phyloP scores from a whole-genome alignment of 1,284 basidiomycete genomes.

The Ustilago hordei region DNA sequence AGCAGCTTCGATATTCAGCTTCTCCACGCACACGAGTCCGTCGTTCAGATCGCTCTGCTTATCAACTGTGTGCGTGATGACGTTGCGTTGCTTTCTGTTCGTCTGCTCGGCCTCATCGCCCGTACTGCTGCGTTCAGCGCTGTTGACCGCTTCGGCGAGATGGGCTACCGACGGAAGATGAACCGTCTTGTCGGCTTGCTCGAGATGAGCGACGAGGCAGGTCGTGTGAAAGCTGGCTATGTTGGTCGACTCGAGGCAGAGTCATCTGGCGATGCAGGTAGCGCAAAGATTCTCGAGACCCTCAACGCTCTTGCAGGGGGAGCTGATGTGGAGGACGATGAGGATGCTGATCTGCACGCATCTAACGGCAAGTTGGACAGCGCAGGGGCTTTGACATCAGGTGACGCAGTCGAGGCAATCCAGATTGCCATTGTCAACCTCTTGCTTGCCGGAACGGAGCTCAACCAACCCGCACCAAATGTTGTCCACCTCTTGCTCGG shows the following conservation, averaged over 20 bases:
- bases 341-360: conserved; percentile 73
- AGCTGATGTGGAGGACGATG: conserved; percentile 71
- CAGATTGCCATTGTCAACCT: conserved; percentile 86
- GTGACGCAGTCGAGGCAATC: conserved; percentile 75
- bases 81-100: conserved; percentile 82
- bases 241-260: conserved; percentile 76
- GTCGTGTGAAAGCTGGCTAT: conserved; percentile 86
- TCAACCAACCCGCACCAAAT: conserved; percentile 80
- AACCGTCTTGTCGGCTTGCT: conserved; percentile 81
- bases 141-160: conserved; percentile 73
- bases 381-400: conserved; percentile 66
- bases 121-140: conserved; percentile 73
- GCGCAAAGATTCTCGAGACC: conserved; percentile 60
- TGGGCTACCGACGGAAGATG: conserved; percentile 69
- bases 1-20: conserved; percentile 80
- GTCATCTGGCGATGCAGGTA: conserved; percentile 55
- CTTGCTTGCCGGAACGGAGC: conserved; percentile 82
- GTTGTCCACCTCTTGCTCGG: conserved; percentile 88
- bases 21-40: conserved; percentile 79
- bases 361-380: conserved; percentile 71
- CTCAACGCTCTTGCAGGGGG: conserved; percentile 70
- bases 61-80: conserved; percentile 81
- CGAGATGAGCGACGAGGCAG: conserved; percentile 84
- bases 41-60: conserved; percentile 86
- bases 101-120: conserved; percentile 79